These are phyloP conservation scores for Pythium plurisporium DNA, from an alignment of 352 stramenopile genomes.

Conservation along the genomic window DNA sequence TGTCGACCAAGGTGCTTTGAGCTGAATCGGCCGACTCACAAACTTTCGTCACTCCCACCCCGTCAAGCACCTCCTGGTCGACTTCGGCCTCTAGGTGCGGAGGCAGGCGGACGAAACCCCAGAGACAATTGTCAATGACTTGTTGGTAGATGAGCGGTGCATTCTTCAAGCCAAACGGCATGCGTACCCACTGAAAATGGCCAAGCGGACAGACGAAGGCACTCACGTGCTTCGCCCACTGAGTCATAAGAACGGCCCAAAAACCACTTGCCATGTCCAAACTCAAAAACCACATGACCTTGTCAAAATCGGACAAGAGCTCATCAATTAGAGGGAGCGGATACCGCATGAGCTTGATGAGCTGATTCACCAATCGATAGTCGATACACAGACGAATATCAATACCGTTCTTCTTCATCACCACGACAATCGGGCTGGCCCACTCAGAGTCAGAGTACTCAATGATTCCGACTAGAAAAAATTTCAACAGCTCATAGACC, in stretches of 20 bases:
- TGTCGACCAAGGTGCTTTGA: too few relatives aligned
- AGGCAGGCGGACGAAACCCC: conserved; percentile 11
- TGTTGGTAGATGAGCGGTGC: conserved; percentile 18
- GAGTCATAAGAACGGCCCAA: conserved; percentile 13
- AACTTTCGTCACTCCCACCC: too few relatives aligned
- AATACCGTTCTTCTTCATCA: conserved; percentile 21
- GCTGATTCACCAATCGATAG: conserved; percentile 11
- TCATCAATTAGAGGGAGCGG: conserved; percentile 18
- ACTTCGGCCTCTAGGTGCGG: too few relatives aligned
- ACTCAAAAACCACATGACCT: conserved; percentile 11
- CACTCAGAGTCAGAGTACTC: conserved; percentile 19
- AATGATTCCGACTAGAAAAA: conserved; percentile 2
- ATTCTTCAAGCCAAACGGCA: conserved; percentile 20
- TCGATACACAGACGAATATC: conserved; percentile 22
- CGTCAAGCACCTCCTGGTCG: too few relatives aligned
- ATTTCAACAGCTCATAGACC: conserved; percentile 17
- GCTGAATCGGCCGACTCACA: too few relatives aligned
- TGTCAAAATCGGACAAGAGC: conserved; percentile 11
- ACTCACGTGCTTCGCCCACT: conserved; percentile 8
- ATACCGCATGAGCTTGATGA: conserved; percentile 18
- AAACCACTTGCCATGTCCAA: conserved; percentile 20
- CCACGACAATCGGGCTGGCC: conserved; percentile 23
- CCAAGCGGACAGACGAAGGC: conserved; percentile 18
- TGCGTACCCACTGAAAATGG: conserved; percentile 21
- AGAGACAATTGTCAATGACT: conserved; percentile 18